phyloP scores from a whole-genome alignment of 768 basidiomycete genomes.

The Panellus pusillus region DNA sequence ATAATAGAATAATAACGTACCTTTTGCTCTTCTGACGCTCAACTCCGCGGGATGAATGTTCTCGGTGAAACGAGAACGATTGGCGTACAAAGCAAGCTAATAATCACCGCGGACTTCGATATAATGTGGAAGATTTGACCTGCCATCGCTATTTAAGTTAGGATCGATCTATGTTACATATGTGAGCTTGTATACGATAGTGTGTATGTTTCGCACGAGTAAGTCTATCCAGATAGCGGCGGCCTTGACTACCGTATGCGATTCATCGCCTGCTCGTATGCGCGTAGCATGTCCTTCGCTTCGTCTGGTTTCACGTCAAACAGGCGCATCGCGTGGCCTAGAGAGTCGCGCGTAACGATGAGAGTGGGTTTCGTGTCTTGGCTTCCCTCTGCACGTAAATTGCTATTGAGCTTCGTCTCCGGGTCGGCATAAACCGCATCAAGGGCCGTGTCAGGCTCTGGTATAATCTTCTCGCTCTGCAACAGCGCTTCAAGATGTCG shows the following conservation, averaged over 20 bases:
- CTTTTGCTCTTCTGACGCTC: background rate
- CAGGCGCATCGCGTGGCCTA: conserved; percentile 14
- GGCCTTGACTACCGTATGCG: conserved; percentile 2
- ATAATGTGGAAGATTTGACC: too few relatives aligned
- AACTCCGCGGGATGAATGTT: conserved; percentile 11
- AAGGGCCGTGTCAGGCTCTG: conserved; percentile 52
- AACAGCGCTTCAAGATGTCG: conserved; percentile 51
- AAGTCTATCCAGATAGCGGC: background rate
- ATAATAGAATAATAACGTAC: conserved; percentile 16
- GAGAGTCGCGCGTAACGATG: conserved; percentile 18
- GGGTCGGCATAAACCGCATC: conserved; percentile 51
- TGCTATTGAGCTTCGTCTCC: conserved; percentile 15
- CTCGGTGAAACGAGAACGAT: conserved; percentile 4
- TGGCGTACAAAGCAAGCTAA: too few relatives aligned
- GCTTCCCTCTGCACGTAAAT: background rate
- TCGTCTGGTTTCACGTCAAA: conserved; percentile 18
- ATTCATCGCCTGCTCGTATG: conserved; percentile 19
- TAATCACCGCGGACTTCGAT: too few relatives aligned
- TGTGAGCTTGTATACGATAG: too few relatives aligned
- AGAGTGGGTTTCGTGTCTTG: background rate
- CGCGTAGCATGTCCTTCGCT: conserved; percentile 18
- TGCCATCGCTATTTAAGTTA: too few relatives aligned
- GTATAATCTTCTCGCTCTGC: conserved; percentile 53
- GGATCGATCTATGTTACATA: too few relatives aligned
- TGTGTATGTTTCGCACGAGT: background rate